These are phyloP conservation scores for Diversispora epigaea DNA, from an alignment of 192 early-diverging fungal genomes.

Conservation along the genomic window DNA sequence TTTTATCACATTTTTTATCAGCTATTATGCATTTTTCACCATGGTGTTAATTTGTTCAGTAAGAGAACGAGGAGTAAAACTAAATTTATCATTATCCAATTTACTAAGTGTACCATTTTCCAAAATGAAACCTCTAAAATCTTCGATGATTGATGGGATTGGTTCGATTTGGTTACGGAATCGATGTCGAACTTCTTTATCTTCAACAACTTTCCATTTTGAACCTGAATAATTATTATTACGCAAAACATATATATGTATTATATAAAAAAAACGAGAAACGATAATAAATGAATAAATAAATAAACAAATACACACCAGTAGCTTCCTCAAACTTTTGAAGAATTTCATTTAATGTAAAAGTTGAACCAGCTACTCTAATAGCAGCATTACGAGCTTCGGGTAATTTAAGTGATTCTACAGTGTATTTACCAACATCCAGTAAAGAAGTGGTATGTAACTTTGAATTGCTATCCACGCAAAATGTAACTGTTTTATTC, in stretches of 20 bases:
- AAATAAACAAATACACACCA: neutral
- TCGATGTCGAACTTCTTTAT: neutral
- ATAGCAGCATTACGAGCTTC: conserved; percentile 6
- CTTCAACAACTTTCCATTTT: conserved; percentile 14
- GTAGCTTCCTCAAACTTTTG: conserved; percentile 2
- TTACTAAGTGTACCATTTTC: neutral
- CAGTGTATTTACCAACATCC: neutral
- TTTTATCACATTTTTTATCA: no score
- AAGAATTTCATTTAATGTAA: neutral
- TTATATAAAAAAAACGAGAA: no score
- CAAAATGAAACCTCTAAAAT: neutral
- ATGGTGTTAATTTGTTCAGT: no score
- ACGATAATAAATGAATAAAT: no score
- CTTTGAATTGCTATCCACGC: neutral
- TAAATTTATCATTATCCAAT: conserved; percentile 17
- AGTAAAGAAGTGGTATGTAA: neutral
- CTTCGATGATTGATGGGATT: neutral
- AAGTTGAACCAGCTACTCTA: neutral
- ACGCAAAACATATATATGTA: no score
- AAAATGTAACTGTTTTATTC: conserved; percentile 13
- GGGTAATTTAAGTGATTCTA: neutral
- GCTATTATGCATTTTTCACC: no score
- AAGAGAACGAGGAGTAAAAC: neutral
- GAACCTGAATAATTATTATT: neutral
- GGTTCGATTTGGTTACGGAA: conserved; percentile 3